phyloP scores from a whole-genome alignment of 169 alveolate species.

The Plasmodium falciparum region DNA sequence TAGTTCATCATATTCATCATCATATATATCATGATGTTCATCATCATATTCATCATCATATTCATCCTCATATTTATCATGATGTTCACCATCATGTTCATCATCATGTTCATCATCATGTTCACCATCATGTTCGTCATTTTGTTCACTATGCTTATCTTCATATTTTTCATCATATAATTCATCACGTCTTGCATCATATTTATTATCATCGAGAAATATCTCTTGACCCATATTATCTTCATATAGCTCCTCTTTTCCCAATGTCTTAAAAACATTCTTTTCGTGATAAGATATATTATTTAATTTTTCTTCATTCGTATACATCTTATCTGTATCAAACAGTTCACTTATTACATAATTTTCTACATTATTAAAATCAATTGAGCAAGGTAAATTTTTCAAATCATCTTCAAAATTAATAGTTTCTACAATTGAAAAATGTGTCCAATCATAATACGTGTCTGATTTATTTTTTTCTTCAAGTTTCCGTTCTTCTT shows the following conservation, averaged over 20 bases:
- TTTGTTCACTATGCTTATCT: slow-evolving; percentile 6
- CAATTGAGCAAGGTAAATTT: slow-evolving; percentile 63
- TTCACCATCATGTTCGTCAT: slow-evolving; percentile 20
- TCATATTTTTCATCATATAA: slow-evolving; percentile 10
- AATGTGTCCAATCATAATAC: slow-evolving; percentile 91
- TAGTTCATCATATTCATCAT: slow-evolving; percentile 41
- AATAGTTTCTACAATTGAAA: slow-evolving; percentile 91
- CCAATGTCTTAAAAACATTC: slow-evolving; percentile 79
- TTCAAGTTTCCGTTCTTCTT: slow-evolving; percentile 89
- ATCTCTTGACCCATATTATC: background rate
- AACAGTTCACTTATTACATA: slow-evolving; percentile 66
- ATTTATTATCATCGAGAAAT: background rate
- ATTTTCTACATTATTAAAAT: slow-evolving; percentile 74
- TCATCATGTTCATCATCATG: slow-evolving; percentile 72
- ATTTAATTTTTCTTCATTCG: slow-evolving; percentile 78
- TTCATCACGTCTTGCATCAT: background rate
- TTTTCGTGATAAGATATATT: slow-evolving; percentile 77
- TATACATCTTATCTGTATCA: slow-evolving; percentile 77
- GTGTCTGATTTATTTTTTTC: slow-evolving; percentile 87
- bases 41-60: no score
- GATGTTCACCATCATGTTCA: slow-evolving; percentile 24
- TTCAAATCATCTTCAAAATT: slow-evolving; percentile 80
- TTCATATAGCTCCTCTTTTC: slow-evolving; percentile 52
- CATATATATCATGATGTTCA: no score
- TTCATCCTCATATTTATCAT: slow-evolving; percentile 16